phyloP scores from a whole-genome alignment of 108 stramenopile genomes.

The Skeletonema marinoi region DNA sequence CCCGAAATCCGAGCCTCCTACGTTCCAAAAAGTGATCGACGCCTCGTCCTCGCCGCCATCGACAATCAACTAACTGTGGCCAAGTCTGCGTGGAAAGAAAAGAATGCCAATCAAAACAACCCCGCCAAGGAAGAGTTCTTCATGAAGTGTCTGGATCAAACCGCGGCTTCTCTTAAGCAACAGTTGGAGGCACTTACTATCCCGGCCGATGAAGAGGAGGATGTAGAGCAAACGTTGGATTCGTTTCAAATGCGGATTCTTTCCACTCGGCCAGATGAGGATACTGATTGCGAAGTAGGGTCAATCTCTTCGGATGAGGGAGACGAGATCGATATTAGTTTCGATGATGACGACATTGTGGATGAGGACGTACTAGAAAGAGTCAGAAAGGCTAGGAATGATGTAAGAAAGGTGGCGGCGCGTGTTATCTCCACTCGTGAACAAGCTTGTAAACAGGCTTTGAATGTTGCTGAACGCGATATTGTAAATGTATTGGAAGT shows the following conservation, averaged over 20 bases:
- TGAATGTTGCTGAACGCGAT: constrained; percentile 16
- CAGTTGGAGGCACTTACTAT: constrained; percentile 22
- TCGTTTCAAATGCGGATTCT: constrained; percentile 25
- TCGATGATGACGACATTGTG: constrained; percentile 44
- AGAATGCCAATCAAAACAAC: constrained; percentile 6
- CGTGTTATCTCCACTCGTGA: constrained; percentile 35
- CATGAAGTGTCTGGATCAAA: constrained; percentile 24
- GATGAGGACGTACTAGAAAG: constrained; percentile 33
- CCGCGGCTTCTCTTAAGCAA: constrained; percentile 14
- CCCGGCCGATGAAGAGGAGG: constrained; percentile 17
- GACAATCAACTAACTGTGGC: constrained; percentile 12
- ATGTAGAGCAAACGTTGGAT: constrained; percentile 15
- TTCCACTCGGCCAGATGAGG: constrained; percentile 1
- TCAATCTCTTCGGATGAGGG: constrained; percentile 12
- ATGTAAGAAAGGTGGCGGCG: constrained; percentile 23
- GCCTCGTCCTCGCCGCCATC: constrained; percentile 24
- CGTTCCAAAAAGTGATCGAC: constrained; percentile 17
- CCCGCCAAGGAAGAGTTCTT: constrained; percentile 21
- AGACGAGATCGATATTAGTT: constrained; percentile 18
- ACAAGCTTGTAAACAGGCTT: constrained; percentile 14
- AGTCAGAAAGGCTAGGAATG: constrained; percentile 25
- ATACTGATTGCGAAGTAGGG: constrained; percentile 23
- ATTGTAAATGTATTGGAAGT: constrained; percentile 24
- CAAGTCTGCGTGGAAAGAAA: constrained; percentile 17
- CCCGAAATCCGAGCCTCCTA: neutral